Percentiles rank a stretch among this genome's conserved stretches.
Evolutionary conservation across 805 yeast species (phyloP).

Genomic region (Kluyveromyces aestuarii): DNA sequence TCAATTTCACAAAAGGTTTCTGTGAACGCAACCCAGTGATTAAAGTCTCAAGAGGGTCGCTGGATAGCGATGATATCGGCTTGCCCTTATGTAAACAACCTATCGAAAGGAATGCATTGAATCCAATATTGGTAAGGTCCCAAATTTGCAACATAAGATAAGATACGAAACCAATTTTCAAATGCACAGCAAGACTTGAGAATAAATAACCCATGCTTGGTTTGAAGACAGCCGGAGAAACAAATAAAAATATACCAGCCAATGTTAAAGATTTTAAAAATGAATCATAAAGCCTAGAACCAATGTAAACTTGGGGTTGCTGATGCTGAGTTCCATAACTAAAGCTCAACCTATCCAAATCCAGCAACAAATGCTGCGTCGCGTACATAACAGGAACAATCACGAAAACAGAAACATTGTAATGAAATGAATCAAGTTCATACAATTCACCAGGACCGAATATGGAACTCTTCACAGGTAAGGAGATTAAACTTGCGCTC

Average conservation of each 20-base stretch:
- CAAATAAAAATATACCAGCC: constrained; percentile 25
- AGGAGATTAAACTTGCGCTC: constrained; percentile 16
- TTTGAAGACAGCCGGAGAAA: constrained; percentile 31
- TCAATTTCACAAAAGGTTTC: constrained; percentile 41
- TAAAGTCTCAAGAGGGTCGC: constrained; percentile 55
- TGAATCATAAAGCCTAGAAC: constrained; percentile 21
- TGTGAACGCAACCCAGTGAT: constrained; percentile 52
- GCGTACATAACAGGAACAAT: constrained; percentile 39
- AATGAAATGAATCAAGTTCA: constrained; percentile 10
- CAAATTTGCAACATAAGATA: constrained; percentile 33
- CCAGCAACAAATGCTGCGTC: constrained; percentile 41
- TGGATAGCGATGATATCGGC: constrained; percentile 45
- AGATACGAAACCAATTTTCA: constrained; percentile 29
- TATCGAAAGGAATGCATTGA: constrained; percentile 55
- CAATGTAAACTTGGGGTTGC: constrained; percentile 30
- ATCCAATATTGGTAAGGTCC: constrained; percentile 51
- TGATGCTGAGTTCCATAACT: constrained; percentile 31
- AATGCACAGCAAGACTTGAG: constrained; percentile 21
- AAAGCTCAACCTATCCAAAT: constrained; percentile 46
- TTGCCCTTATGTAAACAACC: constrained; percentile 65
- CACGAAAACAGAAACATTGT: constrained; percentile 25
- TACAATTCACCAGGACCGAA: not conserved
- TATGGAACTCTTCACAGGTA: constrained; percentile 16
- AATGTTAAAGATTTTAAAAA: constrained; percentile 27
- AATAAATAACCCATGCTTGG: constrained; percentile 34